Base-by-base conservation (phyloP, 768 basidiomycete species). In the Stropharia rugosoannulata region DNA sequence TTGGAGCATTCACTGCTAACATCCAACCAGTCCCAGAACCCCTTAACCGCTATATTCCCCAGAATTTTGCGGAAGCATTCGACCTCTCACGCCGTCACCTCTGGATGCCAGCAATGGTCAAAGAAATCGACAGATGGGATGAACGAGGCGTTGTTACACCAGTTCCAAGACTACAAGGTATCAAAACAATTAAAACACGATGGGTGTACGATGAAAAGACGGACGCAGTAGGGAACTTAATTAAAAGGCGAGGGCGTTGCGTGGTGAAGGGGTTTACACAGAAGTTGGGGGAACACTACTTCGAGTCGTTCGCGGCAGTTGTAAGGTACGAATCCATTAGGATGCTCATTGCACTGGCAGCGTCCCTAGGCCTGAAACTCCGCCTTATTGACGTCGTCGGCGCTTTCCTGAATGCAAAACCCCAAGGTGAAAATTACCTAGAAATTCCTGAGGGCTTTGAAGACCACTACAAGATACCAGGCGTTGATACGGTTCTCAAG, bases 391-490 rank as follows among this genome's bases (percentile, higher is more conserved):
- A 56, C 25, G 11, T 56, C 16, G 55, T 56, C 22, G 49, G 55
- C 2, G 44, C 55, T n/a, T n/a, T n/a, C n/a, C n/a, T n/a, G n/a
- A n/a, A n/a, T n/a, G n/a, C n/a, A n/a, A n/a, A n/a, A n/a, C 49
- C 48, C 11, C 55, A 56, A 22, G 55, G 55, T 3, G 55, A 56
- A 5, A 56, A 56, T 18, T 50, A 35, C 41, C 18, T 56, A 16
- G 49, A 56, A 50, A 56, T 56, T 13, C 55, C 55, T 43, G 25
- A 50, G 37, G 55, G 55, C 41, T 56, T 56, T 11, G 55, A 56
- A 29, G 36, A n/a, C 3, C 49, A 56, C 55, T 56, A 56, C 13
- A 18, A 9, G 2, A 56, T 56, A 6, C 29, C 19, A 27, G 48
- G 48, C 2, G 49, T 50, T 32, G 32, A 56, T 32, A 56, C 49